These are phyloP conservation scores for Amaranthus tricolor DNA, from an alignment of 179 eudicot genomes.

Conservation along the genomic window DNA sequence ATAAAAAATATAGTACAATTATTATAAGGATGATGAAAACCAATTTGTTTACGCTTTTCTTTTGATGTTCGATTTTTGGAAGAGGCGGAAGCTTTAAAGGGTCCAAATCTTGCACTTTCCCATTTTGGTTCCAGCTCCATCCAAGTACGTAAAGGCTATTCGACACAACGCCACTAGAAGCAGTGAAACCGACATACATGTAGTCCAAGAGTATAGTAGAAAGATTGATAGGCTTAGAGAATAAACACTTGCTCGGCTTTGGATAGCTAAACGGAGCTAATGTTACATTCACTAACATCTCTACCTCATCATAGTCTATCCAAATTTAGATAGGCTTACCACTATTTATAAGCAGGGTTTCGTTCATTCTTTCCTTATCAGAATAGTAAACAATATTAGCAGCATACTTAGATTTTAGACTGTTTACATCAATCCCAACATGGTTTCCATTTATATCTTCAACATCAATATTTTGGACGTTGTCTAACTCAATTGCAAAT, in stretches of 20 bases:
- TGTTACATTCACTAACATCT: conserved; percentile 23
- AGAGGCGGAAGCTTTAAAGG: conserved; percentile 34
- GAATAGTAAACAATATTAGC: conserved; percentile 20
- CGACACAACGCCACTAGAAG: conserved; percentile 23
- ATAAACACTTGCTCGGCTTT: conserved; percentile 24
- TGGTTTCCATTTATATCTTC: conserved; percentile 30
- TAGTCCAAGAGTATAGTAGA: conserved; percentile 19
- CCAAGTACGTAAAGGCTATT: conserved; percentile 32
- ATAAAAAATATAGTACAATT: neutral
- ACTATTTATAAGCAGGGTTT: conserved; percentile 23
- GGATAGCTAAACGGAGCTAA: conserved; percentile 24
- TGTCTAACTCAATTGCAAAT: conserved; percentile 36
- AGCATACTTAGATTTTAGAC: conserved; percentile 19
- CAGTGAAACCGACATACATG: conserved; percentile 37
- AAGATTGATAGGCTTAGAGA: conserved; percentile 23
- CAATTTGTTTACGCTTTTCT: neutral
- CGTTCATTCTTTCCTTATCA: neutral
- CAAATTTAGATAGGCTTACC: conserved; percentile 34
- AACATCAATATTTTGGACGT: neutral
- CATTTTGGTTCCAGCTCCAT: conserved; percentile 34
- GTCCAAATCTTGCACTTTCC: conserved; percentile 26
- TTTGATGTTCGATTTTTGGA: conserved; percentile 15
- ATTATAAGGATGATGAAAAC: conserved; percentile 4
- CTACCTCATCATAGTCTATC: conserved; percentile 35
- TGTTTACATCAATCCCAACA: conserved; percentile 33